Evolutionary conservation across 2,329 filamentous ascomycete genomes (phyloP).

Genomic region (Sporothrix euskadiensis): DNA sequence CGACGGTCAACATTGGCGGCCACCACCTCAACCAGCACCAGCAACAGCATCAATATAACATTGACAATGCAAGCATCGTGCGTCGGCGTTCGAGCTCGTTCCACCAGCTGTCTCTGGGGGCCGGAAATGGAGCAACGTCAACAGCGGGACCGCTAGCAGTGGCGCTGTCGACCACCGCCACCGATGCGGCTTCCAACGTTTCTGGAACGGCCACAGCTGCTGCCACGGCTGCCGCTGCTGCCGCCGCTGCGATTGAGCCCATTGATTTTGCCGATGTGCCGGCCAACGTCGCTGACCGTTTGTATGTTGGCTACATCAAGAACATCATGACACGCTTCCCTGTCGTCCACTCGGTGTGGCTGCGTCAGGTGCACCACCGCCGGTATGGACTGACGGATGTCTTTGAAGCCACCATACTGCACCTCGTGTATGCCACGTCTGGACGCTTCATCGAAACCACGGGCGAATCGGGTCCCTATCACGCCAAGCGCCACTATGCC

Average conservation of each 20-base stretch:
- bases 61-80: slow-evolving; percentile 9
- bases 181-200: background rate
- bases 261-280: slow-evolving; percentile 33
- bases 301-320: slow-evolving; percentile 35
- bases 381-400: slow-evolving; percentile 31
- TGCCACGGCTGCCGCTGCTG: background rate
- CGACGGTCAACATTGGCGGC: background rate
- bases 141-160: background rate
- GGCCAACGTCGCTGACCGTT: slow-evolving; percentile 33
- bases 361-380: slow-evolving; percentile 34
- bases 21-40: slow-evolving; percentile 16
- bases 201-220: background rate
- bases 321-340: slow-evolving; percentile 37
- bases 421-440: slow-evolving; percentile 39
- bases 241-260: slow-evolving; percentile 20
- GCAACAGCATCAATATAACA: background rate
- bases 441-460: slow-evolving; percentile 39
- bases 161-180: background rate
- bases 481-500: slow-evolving; percentile 32
- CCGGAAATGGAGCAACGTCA: background rate
- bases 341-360: slow-evolving; percentile 34
- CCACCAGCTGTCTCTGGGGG: background rate
- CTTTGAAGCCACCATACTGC: slow-evolving; percentile 34
- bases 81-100: slow-evolving; percentile 13
- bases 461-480: slow-evolving; percentile 36